Evolutionary conservation across 225 moss, liverwort and hornwort genomes (phyloP).

Genomic region (Bryoerythrophyllum caledonicum): DNA sequence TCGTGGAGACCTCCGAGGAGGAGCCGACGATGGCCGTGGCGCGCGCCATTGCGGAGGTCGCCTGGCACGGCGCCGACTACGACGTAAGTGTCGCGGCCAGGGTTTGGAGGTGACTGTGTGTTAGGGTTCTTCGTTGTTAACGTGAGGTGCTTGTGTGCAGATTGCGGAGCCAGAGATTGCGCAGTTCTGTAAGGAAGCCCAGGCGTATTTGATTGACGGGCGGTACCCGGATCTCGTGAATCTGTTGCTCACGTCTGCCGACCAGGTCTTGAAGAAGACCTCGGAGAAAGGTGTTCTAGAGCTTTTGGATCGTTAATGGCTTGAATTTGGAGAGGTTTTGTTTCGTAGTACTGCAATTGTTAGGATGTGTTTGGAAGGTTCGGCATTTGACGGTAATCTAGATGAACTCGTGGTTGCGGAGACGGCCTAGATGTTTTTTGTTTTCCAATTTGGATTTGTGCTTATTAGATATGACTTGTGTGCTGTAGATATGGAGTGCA

Average conservation of each 20-base stretch:
- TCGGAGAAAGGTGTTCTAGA: constrained; percentile 77
- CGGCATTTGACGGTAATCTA: not conserved
- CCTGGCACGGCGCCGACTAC: constrained; percentile 87
- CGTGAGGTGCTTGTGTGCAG: constrained; percentile 35
- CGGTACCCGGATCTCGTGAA: constrained; percentile 86
- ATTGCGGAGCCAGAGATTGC: constrained; percentile 88
- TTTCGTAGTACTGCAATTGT: not conserved
- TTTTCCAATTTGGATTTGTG: not conserved
- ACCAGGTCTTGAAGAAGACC: constrained; percentile 86
- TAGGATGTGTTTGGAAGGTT: not conserved
- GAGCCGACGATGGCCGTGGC: constrained; percentile 94
- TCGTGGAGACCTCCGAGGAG: constrained; percentile 96
- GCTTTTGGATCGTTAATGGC: not conserved
- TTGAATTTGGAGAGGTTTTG: not conserved
- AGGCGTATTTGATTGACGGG: constrained; percentile 57
- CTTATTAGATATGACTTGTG: constrained; percentile 11
- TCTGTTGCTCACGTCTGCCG: constrained; percentile 90
- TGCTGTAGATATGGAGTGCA: constrained; percentile 87
- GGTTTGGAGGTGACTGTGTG: not conserved
- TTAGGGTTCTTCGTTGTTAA: constrained; percentile 15
- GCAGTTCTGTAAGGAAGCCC: constrained; percentile 78
- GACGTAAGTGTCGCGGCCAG: constrained; percentile 55
- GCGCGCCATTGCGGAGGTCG: constrained; percentile 80
- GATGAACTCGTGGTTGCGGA: not conserved
- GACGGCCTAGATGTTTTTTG: not conserved